These are phyloP conservation scores for Penicillium antarcticum DNA, from an alignment of 495 filamentous ascomycete genomes.

Conservation along the genomic window DNA sequence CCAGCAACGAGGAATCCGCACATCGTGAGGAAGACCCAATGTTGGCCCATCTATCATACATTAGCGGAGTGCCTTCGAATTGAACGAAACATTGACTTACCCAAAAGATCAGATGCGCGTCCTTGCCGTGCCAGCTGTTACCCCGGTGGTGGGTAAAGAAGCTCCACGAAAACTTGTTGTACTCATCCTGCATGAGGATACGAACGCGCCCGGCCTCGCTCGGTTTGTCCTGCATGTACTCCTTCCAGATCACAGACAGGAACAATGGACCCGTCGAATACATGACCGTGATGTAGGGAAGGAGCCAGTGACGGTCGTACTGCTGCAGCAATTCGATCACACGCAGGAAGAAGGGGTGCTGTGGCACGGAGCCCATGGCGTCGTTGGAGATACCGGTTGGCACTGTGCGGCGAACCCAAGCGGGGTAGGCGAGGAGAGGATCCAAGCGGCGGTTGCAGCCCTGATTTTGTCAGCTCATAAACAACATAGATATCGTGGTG, in stretches of 20 bases:
- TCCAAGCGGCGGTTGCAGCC: constrained; percentile 81
- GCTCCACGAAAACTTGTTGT: constrained; percentile 67
- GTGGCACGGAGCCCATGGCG: constrained; percentile 75
- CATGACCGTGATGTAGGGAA: constrained; percentile 90
- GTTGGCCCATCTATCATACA: constrained; percentile 53
- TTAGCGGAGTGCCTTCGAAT: constrained; percentile 2
- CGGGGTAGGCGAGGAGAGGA: constrained; percentile 74
- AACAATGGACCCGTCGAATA: constrained; percentile 83
- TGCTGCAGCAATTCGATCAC: constrained; percentile 66
- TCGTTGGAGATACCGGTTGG: constrained; percentile 90
- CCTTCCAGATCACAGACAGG: constrained; percentile 79
- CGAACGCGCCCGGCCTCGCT: constrained; percentile 45
- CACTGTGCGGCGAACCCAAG: constrained; percentile 75
- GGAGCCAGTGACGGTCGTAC: constrained; percentile 72
- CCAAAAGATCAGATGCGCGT: constrained; percentile 78
- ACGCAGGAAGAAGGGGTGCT: constrained; percentile 78
- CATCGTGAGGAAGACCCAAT: constrained; percentile 71
- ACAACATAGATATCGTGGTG: neutral
- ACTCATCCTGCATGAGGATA: constrained; percentile 63
- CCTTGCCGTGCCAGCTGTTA: constrained; percentile 73
- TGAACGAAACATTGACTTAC: constrained; percentile 24
- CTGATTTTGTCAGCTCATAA: constrained; percentile 33
- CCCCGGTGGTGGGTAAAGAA: constrained; percentile 76
- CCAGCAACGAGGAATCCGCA: constrained; percentile 59
- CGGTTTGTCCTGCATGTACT: constrained; percentile 55